phyloP scores from a whole-genome alignment of 2,329 filamentous ascomycete species.

The Penicillium psychrosexuale region DNA sequence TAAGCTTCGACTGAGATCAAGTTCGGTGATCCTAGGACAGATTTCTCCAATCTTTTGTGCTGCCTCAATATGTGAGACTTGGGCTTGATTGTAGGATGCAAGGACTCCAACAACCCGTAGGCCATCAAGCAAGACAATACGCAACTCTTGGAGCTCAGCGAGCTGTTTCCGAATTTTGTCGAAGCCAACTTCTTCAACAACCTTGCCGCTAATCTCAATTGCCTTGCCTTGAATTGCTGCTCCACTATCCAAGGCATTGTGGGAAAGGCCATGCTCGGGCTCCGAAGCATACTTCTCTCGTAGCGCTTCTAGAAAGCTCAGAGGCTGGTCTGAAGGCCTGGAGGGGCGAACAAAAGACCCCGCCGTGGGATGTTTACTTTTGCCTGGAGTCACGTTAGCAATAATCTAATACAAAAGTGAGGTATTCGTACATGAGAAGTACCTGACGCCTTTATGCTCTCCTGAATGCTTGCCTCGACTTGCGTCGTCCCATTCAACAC shows the following conservation, averaged over 20 bases:
- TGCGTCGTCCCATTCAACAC: slow-evolving; percentile 94
- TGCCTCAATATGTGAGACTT: slow-evolving; percentile 15
- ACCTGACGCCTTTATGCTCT: slow-evolving; percentile 70
- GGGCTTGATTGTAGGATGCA: slow-evolving; percentile 18
- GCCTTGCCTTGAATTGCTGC: slow-evolving; percentile 43
- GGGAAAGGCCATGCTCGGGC: slow-evolving; percentile 34
- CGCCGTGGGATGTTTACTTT: slow-evolving; percentile 62
- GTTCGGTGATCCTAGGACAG: slow-evolving; percentile 62
- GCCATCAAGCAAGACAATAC: slow-evolving; percentile 77
- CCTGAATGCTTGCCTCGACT: slow-evolving; percentile 87
- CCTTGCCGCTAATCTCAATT: slow-evolving; percentile 73
- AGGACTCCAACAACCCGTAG: slow-evolving; percentile 55
- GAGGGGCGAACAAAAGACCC: slow-evolving; percentile 85
- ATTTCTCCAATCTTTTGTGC: slow-evolving; percentile 52
- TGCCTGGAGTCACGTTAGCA: slow-evolving; percentile 46
- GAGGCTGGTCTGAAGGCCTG: slow-evolving; percentile 63
- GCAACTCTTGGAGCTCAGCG: slow-evolving; percentile 71
- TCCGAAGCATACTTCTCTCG: slow-evolving; percentile 78
- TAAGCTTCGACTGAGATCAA: slow-evolving; percentile 83
- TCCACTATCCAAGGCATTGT: slow-evolving; percentile 1
- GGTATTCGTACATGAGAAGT: slow-evolving; percentile 69
- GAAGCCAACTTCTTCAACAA: slow-evolving; percentile 91
- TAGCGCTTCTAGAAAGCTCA: slow-evolving; percentile 75
- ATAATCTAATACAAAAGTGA: background rate
- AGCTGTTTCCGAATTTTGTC: slow-evolving; percentile 84